These are phyloP conservation scores for Colletotrichum eleusines DNA, from an alignment of 2,329 filamentous ascomycete genomes.

Conservation along the genomic window DNA sequence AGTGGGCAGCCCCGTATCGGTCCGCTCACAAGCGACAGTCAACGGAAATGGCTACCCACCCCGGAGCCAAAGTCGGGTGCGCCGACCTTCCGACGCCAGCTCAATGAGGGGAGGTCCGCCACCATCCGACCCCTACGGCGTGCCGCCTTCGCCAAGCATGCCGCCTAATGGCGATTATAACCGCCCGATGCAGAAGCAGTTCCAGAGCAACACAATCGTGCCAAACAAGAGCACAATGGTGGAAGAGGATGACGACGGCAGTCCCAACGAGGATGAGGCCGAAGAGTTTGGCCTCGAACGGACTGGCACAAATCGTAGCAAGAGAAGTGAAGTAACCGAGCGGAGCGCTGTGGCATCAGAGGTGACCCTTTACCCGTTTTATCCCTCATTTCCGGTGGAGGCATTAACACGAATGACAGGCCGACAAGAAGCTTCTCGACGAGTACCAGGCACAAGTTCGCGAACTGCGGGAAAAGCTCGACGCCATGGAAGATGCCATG, in stretches of 20 bases:
- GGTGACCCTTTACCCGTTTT: conserved; percentile 47
- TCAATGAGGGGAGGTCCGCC: conserved; percentile 65
- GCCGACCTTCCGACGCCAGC: conserved; percentile 72
- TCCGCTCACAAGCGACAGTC: conserved; percentile 69
- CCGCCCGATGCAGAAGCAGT: conserved; percentile 86
- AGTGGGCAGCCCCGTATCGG: conserved; percentile 75
- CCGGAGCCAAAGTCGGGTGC: conserved; percentile 64
- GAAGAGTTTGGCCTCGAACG: conserved; percentile 73
- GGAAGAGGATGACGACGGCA: conserved; percentile 87
- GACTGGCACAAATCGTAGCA: conserved; percentile 44
- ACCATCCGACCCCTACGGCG: conserved; percentile 59
- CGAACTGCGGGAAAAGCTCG: conserved; percentile 79
- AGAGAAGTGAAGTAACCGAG: conserved; percentile 49
- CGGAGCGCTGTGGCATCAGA: conserved; percentile 53
- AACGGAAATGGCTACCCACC: conserved; percentile 67
- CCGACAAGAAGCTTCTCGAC: conserved; percentile 78
- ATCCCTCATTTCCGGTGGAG: conserved; percentile 37
- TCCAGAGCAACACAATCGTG: conserved; percentile 95
- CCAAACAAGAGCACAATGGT: conserved; percentile 98
- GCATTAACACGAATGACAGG: conserved; percentile 52
- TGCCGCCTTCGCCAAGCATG: conserved; percentile 70
- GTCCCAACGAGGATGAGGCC: conserved; percentile 68
- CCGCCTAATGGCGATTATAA: conserved; percentile 73
- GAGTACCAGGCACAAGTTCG: conserved; percentile 85
- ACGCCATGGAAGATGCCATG: conserved; percentile 76